Evolutionary conservation across 2,329 filamentous ascomycete genomes (phyloP).

Genomic region (Neopestalotiopsis clavispora): DNA sequence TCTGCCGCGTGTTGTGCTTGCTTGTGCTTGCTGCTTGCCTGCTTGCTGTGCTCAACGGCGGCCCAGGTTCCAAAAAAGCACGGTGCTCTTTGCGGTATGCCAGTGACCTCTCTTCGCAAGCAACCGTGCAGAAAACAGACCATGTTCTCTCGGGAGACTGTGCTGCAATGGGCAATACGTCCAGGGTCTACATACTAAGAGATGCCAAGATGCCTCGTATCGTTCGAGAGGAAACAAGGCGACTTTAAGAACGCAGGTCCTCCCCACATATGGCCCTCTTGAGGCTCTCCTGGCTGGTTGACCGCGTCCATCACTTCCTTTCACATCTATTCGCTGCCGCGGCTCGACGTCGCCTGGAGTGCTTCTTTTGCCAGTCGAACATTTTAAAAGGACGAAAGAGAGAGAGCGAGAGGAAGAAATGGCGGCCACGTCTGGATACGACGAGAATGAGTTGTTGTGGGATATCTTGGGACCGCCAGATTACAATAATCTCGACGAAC

Average conservation of each 20-base stretch:
- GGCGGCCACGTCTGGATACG: conserved; percentile 15
- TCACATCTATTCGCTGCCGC: not conserved
- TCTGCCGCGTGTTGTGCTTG: not conserved
- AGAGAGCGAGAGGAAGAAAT: not conserved
- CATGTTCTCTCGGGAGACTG: not conserved
- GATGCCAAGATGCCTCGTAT: not conserved
- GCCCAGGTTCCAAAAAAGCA: not conserved
- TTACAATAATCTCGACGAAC: conserved; percentile 20
- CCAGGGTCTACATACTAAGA: not conserved
- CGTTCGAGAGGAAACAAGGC: not conserved
- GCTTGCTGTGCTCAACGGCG: not conserved
- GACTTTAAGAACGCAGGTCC: not conserved
- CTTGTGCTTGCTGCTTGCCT: too few relatives aligned
- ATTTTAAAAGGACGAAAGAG: not conserved
- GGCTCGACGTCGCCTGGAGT: conserved; percentile 7
- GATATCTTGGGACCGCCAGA: conserved; percentile 13
- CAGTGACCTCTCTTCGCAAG: not conserved
- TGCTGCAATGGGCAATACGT: conserved; percentile 8
- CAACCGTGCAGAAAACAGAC: not conserved
- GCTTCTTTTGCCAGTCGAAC: not conserved
- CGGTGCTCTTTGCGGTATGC: conserved; percentile 3
- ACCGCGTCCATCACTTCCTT: conserved; percentile 15
- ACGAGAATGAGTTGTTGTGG: conserved; percentile 16
- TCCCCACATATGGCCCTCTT: conserved; percentile 7
- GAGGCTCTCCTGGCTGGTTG: not conserved